Conservation (phyloP, 1,284 basidiomycete species). For the Ceratobasidium sp. region DNA sequence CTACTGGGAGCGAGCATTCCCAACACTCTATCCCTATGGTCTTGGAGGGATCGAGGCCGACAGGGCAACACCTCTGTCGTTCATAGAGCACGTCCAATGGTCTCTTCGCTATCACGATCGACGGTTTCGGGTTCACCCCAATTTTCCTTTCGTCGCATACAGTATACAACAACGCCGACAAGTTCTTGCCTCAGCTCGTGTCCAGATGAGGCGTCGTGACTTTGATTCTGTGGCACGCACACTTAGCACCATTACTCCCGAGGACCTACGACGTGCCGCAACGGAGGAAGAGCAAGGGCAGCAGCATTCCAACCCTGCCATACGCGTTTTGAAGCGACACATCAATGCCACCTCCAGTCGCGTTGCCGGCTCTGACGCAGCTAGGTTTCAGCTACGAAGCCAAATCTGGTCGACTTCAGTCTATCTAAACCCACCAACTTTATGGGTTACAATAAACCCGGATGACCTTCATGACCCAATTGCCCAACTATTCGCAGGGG, state of each 20-base stretch:
- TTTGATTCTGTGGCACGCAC: conserved; percentile 17
- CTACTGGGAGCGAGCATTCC: conserved; percentile 57
- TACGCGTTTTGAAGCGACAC: conserved; percentile 40
- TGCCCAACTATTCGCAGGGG: conserved; percentile 59
- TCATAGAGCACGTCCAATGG: conserved; percentile 58
- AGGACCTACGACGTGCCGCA: conserved; percentile 46
- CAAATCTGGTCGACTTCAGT: conserved; percentile 54
- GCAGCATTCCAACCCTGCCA: conserved; percentile 14
- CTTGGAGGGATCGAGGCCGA: conserved; percentile 57
- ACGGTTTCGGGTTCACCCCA: conserved; percentile 55
- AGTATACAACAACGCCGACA: conserved; percentile 54
- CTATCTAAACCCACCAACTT: conserved; percentile 47
- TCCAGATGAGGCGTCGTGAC: conserved; percentile 48
- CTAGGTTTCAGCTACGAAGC: conserved; percentile 47
- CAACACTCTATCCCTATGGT: conserved; percentile 61
- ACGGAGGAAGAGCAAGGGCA: conserved; percentile 44
- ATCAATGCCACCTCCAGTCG: conserved; percentile 35
- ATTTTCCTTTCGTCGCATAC: conserved; percentile 58
- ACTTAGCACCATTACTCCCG: conserved; percentile 7
- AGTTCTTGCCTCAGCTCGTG: conserved; percentile 33
- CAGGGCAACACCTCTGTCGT: conserved; percentile 51
- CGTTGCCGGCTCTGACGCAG: conserved; percentile 50
- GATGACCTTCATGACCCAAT: conserved; percentile 55
- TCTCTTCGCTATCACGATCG: conserved; percentile 57
- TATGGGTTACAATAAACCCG: conserved; percentile 56